These are phyloP conservation scores for Silybum marianum DNA, from an alignment of 129 eudicot species.

Conservation along the genomic window DNA sequence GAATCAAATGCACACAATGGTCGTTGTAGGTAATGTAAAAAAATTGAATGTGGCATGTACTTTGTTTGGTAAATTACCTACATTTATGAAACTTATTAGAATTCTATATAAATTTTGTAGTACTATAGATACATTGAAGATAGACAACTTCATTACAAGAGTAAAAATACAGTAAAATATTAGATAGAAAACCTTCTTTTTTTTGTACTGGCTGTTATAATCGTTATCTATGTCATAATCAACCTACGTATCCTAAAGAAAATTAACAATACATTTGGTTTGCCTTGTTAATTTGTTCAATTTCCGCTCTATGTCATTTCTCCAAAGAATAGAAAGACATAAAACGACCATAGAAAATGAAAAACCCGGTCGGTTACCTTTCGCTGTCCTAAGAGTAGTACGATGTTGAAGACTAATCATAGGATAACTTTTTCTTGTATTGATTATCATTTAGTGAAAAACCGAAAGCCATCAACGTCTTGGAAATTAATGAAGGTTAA, in stretches of 20 bases:
- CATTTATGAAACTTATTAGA: neutral
- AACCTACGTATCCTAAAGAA: neutral
- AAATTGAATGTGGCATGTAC: neutral
- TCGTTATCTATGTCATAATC: neutral
- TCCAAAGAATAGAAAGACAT: neutral
- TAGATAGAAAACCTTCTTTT: neutral
- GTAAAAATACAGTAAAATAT: neutral
- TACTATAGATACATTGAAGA: neutral
- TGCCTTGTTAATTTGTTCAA: neutral
- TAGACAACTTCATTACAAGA: neutral
- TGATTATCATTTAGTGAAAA: neutral
- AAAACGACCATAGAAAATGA: neutral
- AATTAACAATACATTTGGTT: neutral
- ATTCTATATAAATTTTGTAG: neutral
- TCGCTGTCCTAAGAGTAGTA: conserved; percentile 4
- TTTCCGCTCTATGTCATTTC: neutral
- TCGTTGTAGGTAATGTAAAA: neutral
- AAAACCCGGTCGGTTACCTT: neutral
- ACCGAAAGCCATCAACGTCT: conserved; percentile 2
- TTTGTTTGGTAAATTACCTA: neutral
- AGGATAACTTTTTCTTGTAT: neutral
- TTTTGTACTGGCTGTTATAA: neutral
- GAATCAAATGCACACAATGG: neutral
- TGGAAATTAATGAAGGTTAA: conserved; percentile 20
- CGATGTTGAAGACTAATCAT: conserved; percentile 9